Evolutionary conservation across 805 yeast species (phyloP), one percentile per base, ranked within the genome.

Genomic region (Candida pini): DNA sequence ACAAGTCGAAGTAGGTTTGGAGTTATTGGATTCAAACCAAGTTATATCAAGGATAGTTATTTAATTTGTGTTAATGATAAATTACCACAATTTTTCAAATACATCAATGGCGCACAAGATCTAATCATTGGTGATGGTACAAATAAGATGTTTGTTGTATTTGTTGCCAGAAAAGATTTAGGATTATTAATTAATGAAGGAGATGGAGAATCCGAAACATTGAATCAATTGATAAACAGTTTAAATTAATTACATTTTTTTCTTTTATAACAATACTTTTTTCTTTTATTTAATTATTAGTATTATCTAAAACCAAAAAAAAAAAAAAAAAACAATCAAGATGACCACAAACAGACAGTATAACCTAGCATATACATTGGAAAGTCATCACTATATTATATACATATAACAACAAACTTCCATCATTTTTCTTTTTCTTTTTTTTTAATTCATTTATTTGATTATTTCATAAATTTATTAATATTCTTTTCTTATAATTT

Each of bases 31-130:
- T 64, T 62, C 14, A 63, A 63, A 34, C 72, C 75, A 1, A 41
- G 53, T 7, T 63, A 66, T 44, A 78, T 78, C 26, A 80, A 78
- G 47, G 89, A 81, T 54, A 69, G 81, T 7, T 81, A 81, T 51
- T 42, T 81, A 34, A 54, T 78, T 19, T 68, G 49, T 9, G 18
- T 54, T 7, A 42, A 32, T 39, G 30, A 13, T 36, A 47, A 27
- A 36, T 5, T 22, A 13, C n/a, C n/a, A n/a, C n/a, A n/a, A n/a
- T 22, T 22, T 22, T 12, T 12, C 8, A 7, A 36, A 21, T 18
- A 44, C 16, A 31, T 40, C 15, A 42, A 41, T 10, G 41, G 39
- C 16, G 38, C 38, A 8, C 32, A 25, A 24, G 44, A 38, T 22
- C 50, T 54, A 28, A 42, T 47, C 28, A 36, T 37, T 27, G 48